Evolutionary conservation across 371 early-diverging fungal genomes (phyloP).

Genomic region (Chytridiales sp.): DNA sequence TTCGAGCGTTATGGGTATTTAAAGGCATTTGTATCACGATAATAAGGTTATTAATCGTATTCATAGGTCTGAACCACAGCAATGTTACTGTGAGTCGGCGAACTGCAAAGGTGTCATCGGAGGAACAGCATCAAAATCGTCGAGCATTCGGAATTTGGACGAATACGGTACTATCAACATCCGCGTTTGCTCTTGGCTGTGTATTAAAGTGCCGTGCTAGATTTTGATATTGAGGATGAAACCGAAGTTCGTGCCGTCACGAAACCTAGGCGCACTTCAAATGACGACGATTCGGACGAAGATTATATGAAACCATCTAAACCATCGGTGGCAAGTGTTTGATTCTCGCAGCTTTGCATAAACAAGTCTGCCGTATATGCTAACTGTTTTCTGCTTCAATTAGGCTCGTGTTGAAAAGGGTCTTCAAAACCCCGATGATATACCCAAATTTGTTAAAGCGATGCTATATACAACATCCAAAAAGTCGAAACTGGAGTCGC

Average conservation of each 20-base stretch:
- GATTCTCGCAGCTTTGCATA: background rate
- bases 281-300: slow-evolving; percentile 15
- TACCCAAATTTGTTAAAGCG: slow-evolving; percentile 24
- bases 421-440: slow-evolving; percentile 23
- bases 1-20: slow-evolving; percentile 57
- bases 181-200: too few relatives aligned
- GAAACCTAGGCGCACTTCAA: slow-evolving; percentile 14
- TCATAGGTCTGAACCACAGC: slow-evolving; percentile 77
- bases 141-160: too few relatives aligned
- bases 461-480: slow-evolving; percentile 26
- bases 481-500: slow-evolving; percentile 4
- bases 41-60: background rate
- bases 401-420: slow-evolving; percentile 12
- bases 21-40: too few relatives aligned
- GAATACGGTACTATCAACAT: too few relatives aligned
- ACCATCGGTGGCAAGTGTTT: slow-evolving; percentile 7
- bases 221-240: slow-evolving; percentile 21
- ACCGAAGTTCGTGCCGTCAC: slow-evolving; percentile 25
- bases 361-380: background rate
- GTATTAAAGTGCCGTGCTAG: too few relatives aligned
- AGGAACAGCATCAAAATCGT: slow-evolving; percentile 42
- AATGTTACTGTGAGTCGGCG: slow-evolving; percentile 87
- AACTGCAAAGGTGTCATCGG: slow-evolving; percentile 92
- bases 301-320: slow-evolving; percentile 1
- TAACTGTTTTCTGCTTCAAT: background rate